Evolutionary conservation across 768 basidiomycete genomes (phyloP).

Genomic region (Vishniacozyma victoriae): DNA sequence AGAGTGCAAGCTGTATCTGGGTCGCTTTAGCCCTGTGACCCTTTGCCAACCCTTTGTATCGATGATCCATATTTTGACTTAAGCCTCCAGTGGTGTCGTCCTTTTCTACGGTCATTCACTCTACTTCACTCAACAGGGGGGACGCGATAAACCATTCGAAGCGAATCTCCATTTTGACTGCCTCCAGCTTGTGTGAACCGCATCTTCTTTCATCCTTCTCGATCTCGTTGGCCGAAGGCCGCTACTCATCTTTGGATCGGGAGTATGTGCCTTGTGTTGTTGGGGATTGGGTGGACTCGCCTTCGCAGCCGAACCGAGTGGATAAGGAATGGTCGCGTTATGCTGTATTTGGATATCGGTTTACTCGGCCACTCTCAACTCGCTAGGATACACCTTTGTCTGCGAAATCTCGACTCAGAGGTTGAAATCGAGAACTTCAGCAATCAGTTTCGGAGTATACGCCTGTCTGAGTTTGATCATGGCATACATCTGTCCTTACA

Average conservation of each 20-base stretch:
- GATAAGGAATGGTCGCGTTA: neutral
- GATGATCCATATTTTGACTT: neutral
- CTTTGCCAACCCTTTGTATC: neutral
- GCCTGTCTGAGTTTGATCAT: neutral
- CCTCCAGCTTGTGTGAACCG: neutral
- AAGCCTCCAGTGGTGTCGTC: neutral
- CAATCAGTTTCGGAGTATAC: neutral
- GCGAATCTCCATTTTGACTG: neutral
- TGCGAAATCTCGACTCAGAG: neutral
- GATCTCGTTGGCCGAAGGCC: neutral
- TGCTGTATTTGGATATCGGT: neutral
- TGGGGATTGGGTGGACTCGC: neutral
- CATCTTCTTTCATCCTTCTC: neutral
- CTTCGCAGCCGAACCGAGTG: neutral
- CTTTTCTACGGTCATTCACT: neutral
- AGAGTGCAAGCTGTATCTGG: neutral
- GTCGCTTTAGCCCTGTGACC: neutral
- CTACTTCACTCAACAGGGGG: neutral
- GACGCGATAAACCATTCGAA: neutral
- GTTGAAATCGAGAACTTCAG: neutral
- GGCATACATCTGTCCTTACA: neutral
- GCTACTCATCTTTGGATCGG: neutral
- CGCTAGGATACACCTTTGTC: neutral
- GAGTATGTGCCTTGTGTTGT: neutral
- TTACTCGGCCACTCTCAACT: neutral